Evolutionary conservation across 2,329 filamentous ascomycete genomes (phyloP).

Genomic region (Onygenales sp.): DNA sequence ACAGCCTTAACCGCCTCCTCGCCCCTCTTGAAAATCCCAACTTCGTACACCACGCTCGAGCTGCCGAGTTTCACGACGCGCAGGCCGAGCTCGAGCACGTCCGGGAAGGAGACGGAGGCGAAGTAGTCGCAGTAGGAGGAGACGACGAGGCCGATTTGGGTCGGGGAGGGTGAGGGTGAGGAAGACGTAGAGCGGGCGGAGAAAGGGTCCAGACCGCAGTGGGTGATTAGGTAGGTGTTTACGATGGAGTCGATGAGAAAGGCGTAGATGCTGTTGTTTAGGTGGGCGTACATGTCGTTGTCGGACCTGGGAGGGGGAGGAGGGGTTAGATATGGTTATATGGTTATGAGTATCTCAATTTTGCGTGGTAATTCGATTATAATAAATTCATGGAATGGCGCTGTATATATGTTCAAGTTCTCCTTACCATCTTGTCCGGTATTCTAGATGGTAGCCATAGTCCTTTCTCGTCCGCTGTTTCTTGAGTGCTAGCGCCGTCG

Average conservation of each 20-base stretch:
- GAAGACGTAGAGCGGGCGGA: constrained; percentile 45
- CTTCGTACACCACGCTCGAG: constrained; percentile 82
- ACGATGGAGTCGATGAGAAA: constrained; percentile 83
- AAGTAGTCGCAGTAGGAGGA: constrained; percentile 83
- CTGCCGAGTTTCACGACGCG: constrained; percentile 75
- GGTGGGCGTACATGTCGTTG: constrained; percentile 90
- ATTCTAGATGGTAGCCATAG: constrained; percentile 71
- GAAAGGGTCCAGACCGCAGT: constrained; percentile 66
- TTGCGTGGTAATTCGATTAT: background rate
- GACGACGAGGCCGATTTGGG: constrained; percentile 74
- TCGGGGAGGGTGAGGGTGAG: constrained; percentile 39
- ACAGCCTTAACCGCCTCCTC: constrained; percentile 69
- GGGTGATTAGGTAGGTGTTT: constrained; percentile 75
- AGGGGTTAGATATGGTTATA: background rate
- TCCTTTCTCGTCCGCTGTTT: constrained; percentile 53
- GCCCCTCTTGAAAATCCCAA: constrained; percentile 72
- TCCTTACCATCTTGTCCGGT: constrained; percentile 70
- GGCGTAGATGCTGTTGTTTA: constrained; percentile 86
- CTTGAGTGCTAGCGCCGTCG: constrained; percentile 42
- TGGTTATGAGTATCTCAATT: background rate
- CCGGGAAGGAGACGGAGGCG: constrained; percentile 69
- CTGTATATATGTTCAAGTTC: background rate
- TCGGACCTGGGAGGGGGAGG: constrained; percentile 54
- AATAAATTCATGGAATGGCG: background rate
- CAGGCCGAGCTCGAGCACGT: constrained; percentile 69